Evolutionary conservation across 257 asterid species (phyloP).

Genomic region (Nicotiana otophora): DNA sequence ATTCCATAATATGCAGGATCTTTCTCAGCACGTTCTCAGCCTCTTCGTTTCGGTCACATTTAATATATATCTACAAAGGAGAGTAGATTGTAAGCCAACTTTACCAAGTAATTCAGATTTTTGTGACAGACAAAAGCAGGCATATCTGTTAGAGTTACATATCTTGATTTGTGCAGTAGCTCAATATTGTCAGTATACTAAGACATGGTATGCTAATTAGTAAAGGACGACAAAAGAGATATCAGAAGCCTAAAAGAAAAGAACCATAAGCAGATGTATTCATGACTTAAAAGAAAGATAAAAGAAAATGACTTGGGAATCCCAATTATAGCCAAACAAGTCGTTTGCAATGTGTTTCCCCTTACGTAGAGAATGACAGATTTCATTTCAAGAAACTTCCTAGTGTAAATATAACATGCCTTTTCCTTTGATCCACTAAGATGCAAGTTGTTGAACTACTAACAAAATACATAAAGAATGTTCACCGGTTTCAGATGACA

Average conservation of each 20-base stretch:
- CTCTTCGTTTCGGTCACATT: slow-evolving; percentile 52
- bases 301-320: not conserved
- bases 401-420: not conserved
- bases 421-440: not conserved
- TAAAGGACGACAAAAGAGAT: not conserved
- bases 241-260: not conserved
- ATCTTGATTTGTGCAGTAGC: not conserved
- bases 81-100: slow-evolving; percentile 3
- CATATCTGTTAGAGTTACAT: not conserved
- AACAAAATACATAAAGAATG: not conserved
- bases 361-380: not conserved
- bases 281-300: not conserved
- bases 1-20: slow-evolving; percentile 67
- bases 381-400: not conserved
- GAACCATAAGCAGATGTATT: no score
- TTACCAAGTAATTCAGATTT: not conserved
- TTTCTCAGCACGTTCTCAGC: slow-evolving; percentile 69
- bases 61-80: slow-evolving; percentile 48
- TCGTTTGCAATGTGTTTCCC: not conserved
- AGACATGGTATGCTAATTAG: not conserved
- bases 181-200: not conserved
- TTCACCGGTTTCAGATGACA: not conserved
- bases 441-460: not conserved
- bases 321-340: not conserved
- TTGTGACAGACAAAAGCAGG: not conserved